Percentiles rank a stretch among this genome's conserved stretches.
phyloP scores from a whole-genome alignment of 2,329 filamentous ascomycete genomes.

The Penicillium psychrosexuale region DNA sequence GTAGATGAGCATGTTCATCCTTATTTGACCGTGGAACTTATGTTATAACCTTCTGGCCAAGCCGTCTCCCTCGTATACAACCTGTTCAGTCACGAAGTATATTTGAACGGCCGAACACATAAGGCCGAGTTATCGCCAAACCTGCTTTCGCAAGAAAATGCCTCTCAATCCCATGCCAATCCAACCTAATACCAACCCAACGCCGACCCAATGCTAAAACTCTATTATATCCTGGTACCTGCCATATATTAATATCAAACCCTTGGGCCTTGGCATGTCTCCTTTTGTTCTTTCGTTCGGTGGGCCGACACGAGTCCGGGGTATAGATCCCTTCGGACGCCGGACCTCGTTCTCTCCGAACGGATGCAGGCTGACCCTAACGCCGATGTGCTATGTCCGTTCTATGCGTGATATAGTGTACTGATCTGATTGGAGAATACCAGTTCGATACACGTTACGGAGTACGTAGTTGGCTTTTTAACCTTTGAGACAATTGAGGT shows the following conservation, averaged over 20 bases:
- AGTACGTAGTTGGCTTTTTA: neutral
- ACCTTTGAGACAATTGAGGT: neutral
- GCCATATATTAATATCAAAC: neutral
- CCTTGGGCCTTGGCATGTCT: conserved; percentile 4
- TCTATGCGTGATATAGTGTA: neutral
- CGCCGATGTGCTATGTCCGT: conserved; percentile 6
- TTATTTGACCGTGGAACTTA: too few species aligned
- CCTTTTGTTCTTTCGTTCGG: neutral
- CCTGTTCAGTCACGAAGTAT: neutral
- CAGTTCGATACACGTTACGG: neutral
- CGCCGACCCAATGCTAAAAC: neutral
- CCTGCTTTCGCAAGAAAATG: neutral
- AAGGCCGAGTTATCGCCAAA: neutral
- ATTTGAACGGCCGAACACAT: neutral
- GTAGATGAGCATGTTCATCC: too few species aligned
- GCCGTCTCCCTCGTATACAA: neutral
- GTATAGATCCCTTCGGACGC: conserved; percentile 18
- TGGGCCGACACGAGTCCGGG: conserved; percentile 15
- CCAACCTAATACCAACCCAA: neutral
- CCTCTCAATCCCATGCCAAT: neutral
- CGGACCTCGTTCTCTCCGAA: conserved; percentile 21
- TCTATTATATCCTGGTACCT: neutral
- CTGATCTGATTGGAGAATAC: neutral
- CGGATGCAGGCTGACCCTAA: conserved; percentile 13
- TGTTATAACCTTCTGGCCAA: too few species aligned